These are phyloP conservation scores for Cladosporium sp. DNA, from an alignment of 2,329 filamentous ascomycete genomes.

Conservation along the genomic window DNA sequence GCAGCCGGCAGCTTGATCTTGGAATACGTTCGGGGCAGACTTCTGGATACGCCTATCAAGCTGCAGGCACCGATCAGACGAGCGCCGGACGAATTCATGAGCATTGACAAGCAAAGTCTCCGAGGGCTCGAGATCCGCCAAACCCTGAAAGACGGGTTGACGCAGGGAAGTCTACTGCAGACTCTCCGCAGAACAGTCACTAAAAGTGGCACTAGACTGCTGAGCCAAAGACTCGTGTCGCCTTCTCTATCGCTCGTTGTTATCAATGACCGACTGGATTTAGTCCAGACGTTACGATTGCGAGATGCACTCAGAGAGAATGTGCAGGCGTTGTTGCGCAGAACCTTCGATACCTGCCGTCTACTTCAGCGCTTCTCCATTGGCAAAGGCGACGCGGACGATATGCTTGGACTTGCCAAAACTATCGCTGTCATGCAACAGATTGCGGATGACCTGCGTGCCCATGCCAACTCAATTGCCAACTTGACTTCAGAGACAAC, in stretches of 20 bases:
- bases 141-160: slow-evolving; percentile 74
- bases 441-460: slow-evolving; percentile 50
- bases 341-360: slow-evolving; percentile 80
- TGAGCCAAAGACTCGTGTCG: slow-evolving; percentile 79
- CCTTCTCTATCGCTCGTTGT: slow-evolving; percentile 79
- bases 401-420: slow-evolving; percentile 75
- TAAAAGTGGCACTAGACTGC: slow-evolving; percentile 79
- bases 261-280: slow-evolving; percentile 75
- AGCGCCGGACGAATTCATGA: slow-evolving; percentile 73
- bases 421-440: slow-evolving; percentile 73
- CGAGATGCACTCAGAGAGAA: slow-evolving; percentile 66
- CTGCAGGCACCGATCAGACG: slow-evolving; percentile 77
- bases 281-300: slow-evolving; percentile 71
- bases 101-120: slow-evolving; percentile 87
- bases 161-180: slow-evolving; percentile 82
- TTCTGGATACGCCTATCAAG: slow-evolving; percentile 74
- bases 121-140: slow-evolving; percentile 82
- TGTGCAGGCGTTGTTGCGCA: slow-evolving; percentile 63
- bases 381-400: slow-evolving; percentile 86
- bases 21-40: slow-evolving; percentile 73
- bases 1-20: slow-evolving; percentile 76
- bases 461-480: slow-evolving; percentile 21
- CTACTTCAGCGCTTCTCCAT: slow-evolving; percentile 92
- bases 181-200: slow-evolving; percentile 87
- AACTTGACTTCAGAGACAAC: too few relatives aligned